Evolutionary conservation across 192 early-diverging fungal genomes (phyloP).

Genomic region (Backusella luteola): DNA sequence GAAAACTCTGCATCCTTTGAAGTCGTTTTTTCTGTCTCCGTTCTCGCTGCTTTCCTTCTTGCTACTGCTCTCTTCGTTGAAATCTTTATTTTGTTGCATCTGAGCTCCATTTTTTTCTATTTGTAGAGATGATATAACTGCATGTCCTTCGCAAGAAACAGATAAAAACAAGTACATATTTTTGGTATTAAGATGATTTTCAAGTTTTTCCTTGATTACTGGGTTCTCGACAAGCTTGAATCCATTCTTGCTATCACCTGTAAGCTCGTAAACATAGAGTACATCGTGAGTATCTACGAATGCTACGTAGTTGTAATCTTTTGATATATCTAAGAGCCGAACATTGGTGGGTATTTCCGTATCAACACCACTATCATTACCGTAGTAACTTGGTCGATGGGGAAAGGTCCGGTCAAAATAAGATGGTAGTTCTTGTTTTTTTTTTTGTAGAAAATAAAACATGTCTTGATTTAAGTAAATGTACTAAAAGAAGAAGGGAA

Average conservation of each 20-base stretch:
- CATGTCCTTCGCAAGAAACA: background rate
- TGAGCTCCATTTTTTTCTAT: background rate
- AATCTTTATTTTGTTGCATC: background rate
- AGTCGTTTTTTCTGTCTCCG: background rate
- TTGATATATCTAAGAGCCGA: background rate
- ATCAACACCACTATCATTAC: background rate
- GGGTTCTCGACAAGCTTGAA: fast-evolving
- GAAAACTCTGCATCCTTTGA: background rate
- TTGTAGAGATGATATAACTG: background rate
- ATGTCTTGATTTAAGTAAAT: background rate
- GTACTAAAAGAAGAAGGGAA: background rate
- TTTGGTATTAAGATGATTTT: background rate
- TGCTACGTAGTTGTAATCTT: background rate
- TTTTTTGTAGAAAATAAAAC: background rate
- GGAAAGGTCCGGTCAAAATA: too few species aligned
- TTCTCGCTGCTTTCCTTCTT: too few species aligned
- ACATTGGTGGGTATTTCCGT: background rate
- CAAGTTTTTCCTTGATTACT: background rate
- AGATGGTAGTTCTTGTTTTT: too few species aligned
- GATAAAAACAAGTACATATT: background rate
- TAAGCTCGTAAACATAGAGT: background rate
- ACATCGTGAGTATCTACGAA: background rate
- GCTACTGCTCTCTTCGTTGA: too few species aligned
- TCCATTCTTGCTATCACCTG: background rate
- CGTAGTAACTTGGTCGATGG: too few species aligned